Evolutionary conservation across 345 rosid genomes (phyloP).

Genomic region (Dipteronia dyeriana): DNA sequence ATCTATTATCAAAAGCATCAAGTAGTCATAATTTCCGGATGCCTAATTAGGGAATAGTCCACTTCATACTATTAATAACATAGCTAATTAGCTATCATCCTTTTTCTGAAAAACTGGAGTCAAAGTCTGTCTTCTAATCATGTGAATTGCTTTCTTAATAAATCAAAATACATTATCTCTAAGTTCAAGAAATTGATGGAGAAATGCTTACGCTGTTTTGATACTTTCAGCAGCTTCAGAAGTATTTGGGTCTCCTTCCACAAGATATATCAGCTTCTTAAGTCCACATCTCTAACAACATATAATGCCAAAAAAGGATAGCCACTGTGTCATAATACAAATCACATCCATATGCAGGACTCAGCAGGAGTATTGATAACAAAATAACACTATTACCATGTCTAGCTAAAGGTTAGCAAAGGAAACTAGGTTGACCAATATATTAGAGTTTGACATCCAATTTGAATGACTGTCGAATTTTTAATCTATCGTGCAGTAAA

Average conservation of each 20-base stretch:
- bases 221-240: conserved; percentile 88
- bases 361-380: background rate
- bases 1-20: background rate
- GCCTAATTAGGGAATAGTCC: background rate
- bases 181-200: background rate
- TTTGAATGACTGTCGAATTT: too few relatives aligned
- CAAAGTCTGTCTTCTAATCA: background rate
- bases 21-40: background rate
- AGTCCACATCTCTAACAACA: conserved; percentile 72
- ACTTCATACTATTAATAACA: too few relatives aligned
- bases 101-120: too few relatives aligned
- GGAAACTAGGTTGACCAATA: background rate
- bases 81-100: too few relatives aligned
- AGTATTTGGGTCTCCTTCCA: conserved; percentile 87
- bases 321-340: conserved; percentile 1
- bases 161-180: background rate
- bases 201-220: conserved; percentile 74
- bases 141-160: background rate
- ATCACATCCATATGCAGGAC: conserved; percentile 1
- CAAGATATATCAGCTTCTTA: conserved; percentile 81
- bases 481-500: too few relatives aligned
- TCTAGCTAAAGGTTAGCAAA: background rate
- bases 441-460: too few relatives aligned
- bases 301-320: background rate
- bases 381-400: background rate